A percentile compares a stretch with the other conserved stretches of the same genome.
Evolutionary conservation across 306 rosid genomes (phyloP).

Genomic region (Datisca glomerata): DNA sequence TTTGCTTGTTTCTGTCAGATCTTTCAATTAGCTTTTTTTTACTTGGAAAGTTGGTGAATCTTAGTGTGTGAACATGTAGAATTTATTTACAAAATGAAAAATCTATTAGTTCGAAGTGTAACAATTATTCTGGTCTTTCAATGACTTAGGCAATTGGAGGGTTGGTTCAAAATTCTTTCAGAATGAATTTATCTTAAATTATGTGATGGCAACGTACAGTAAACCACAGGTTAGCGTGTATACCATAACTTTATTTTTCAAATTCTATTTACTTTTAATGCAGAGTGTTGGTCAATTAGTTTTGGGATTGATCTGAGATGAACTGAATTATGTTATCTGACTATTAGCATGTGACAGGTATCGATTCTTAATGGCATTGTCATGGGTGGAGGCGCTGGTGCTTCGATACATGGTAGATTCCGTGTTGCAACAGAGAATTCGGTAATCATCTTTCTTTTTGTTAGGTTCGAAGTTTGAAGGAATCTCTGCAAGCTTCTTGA

Average conservation of each 20-base stretch:
- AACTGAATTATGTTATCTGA: constrained; percentile 7
- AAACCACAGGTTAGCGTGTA: constrained; percentile 69
- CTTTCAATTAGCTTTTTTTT: no score
- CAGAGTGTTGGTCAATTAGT: no score
- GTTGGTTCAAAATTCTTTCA: constrained; percentile 43
- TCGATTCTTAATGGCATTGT: constrained; percentile 87
- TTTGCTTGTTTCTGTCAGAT: no score
- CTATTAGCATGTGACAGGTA: constrained; percentile 37
- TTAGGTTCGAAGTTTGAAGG: no score
- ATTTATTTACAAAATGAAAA: constrained; percentile 1
- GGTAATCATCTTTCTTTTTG: neutral
- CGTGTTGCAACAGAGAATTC: constrained; percentile 84
- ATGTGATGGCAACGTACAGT: constrained; percentile 77
- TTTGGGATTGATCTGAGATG: no score
- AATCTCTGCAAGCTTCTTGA: no score
- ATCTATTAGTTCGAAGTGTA: constrained; percentile 2
- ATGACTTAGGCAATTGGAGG: constrained; percentile 61
- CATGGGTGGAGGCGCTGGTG: constrained; percentile 99
- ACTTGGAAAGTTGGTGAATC: no score
- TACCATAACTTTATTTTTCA: neutral
- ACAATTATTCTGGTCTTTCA: constrained; percentile 2
- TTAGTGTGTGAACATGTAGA: no score
- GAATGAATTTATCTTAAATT: constrained; percentile 53
- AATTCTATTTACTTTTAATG: no score
- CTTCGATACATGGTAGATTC: constrained; percentile 82